Percentiles rank a stretch among this genome's conserved stretches.
phyloP scores from a whole-genome alignment of 495 filamentous ascomycete species.

The Massariosphaeria phaeospora region DNA sequence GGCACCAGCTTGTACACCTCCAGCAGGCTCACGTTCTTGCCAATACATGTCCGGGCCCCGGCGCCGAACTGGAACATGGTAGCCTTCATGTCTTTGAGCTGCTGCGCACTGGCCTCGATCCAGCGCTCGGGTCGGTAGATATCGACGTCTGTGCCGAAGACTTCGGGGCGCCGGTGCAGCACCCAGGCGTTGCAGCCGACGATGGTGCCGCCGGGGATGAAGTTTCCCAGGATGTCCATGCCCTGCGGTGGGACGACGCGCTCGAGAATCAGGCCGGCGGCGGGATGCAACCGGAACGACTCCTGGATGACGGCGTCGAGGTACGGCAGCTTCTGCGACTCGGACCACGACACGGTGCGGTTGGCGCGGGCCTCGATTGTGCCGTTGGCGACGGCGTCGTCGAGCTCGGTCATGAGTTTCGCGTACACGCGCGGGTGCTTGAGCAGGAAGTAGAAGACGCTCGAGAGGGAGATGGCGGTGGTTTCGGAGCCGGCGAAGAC shows the following conservation, averaged over 20 bases:
- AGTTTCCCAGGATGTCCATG: constrained; percentile 46
- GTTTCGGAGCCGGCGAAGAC: constrained; percentile 51
- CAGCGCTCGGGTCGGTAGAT: constrained; percentile 54
- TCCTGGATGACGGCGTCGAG: constrained; percentile 68
- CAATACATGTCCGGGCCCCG: constrained; percentile 63
- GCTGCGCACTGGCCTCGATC: constrained; percentile 45
- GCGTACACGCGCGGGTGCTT: constrained; percentile 39
- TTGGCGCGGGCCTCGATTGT: constrained; percentile 32
- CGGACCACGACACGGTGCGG: constrained; percentile 43
- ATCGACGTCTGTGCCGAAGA: constrained; percentile 53
- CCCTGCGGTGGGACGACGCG: constrained; percentile 58
- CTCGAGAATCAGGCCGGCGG: constrained; percentile 58
- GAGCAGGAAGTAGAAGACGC: constrained; percentile 42
- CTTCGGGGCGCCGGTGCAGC: constrained; percentile 49
- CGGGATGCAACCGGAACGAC: constrained; percentile 60
- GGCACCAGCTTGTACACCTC: constrained; percentile 80
- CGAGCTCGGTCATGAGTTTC: constrained; percentile 44
- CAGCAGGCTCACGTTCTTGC: constrained; percentile 66
- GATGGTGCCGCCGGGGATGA: constrained; percentile 52
- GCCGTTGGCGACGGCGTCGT: constrained; percentile 37
- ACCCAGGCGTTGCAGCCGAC: constrained; percentile 60
- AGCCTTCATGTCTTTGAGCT: constrained; percentile 44
- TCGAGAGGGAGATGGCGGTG: constrained; percentile 42
- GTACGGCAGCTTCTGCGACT: constrained; percentile 51
- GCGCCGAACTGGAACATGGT: constrained; percentile 57